Base-by-base conservation (phyloP, 768 basidiomycete species). In the Harrya chromipes region DNA sequence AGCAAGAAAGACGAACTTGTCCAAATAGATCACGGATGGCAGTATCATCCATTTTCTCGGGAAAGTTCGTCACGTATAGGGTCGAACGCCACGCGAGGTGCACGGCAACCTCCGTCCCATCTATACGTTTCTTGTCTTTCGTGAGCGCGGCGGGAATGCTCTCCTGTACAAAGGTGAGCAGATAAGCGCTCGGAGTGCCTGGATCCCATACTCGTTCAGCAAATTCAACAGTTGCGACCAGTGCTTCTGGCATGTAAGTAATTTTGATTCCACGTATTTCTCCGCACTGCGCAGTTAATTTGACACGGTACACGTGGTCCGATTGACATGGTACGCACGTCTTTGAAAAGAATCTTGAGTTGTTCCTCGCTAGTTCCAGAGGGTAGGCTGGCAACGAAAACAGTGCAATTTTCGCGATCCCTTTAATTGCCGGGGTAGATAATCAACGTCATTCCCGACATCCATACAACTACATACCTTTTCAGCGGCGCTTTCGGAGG, bases 61-160 rank as follows among this genome's bases (percentile, higher is more conserved):
- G 87, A 70, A 97, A 98, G 71, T 98, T 99, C 16, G 97, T 94
- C 44, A 97, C 84, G 68, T 94, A 99, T 4, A 99, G 69, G 5
- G 94, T 98, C 4, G 92, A 93, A 57, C 87, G 81, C 94, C 94
- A 97, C 2, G 90, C 93, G 37, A 95, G 75, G 62, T 94, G 85
- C 4, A 98, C 94, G 8, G 80, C 74, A 17, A 97, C 74, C 65
- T 97, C 93, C 40, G 81, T 73, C 0, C 77, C 85, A 40, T 78
- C 76, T 31, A 98, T 60, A 42, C 84, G 82, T 66, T 95, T 97
- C 71, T 95, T 97, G 71, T 99, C 95, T 64, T 92, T 94, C 0
- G 94, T 95, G 34, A 95, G 74, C 2, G 91, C 97, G 0, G 82
- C 81, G 9, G 92, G 91, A 2, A 98, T 78, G 50, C 80, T 81